Evolutionary conservation across 495 filamentous ascomycete genomes (phyloP).

Genomic region (Achaetomiella virescens): DNA sequence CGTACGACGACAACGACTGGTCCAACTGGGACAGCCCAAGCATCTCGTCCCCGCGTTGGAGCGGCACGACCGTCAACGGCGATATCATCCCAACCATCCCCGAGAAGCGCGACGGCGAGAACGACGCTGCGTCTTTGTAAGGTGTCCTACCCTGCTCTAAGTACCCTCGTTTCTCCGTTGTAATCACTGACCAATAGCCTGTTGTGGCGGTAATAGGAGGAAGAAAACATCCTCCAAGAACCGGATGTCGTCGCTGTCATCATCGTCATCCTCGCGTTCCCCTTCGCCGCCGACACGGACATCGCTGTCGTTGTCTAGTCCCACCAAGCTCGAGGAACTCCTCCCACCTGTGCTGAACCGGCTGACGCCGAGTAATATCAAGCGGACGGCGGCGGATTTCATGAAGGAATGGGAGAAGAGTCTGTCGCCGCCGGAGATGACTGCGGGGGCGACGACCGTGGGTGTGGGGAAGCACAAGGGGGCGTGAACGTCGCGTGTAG

Average conservation of each 20-base stretch:
- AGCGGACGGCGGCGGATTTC: slow-evolving; percentile 60
- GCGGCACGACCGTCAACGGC: slow-evolving; percentile 42
- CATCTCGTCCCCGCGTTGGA: slow-evolving; percentile 44
- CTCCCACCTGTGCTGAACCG: slow-evolving; percentile 56
- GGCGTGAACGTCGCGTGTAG: not conserved
- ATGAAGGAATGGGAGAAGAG: slow-evolving; percentile 76
- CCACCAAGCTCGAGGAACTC: slow-evolving; percentile 51
- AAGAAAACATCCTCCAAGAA: slow-evolving; percentile 18
- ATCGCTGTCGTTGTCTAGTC: not conserved
- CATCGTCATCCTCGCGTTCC: not conserved
- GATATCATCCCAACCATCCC: slow-evolving; percentile 37
- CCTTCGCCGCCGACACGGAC: not conserved
- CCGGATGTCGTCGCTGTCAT: not conserved
- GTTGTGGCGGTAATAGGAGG: too few species aligned
- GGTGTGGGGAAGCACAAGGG: slow-evolving; percentile 2
- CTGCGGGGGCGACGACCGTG: not conserved
- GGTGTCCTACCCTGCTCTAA: slow-evolving; percentile 33
- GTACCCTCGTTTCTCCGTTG: slow-evolving; percentile 11
- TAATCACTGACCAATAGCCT: too few species aligned
- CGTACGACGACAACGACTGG: slow-evolving; percentile 64
- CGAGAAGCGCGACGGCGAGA: slow-evolving; percentile 28
- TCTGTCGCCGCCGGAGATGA: slow-evolving; percentile 18
- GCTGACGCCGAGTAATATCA: slow-evolving; percentile 60
- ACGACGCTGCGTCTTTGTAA: not conserved
- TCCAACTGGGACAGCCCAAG: slow-evolving; percentile 62